phyloP scores from a whole-genome alignment of 202 grass and related monocot genomes.

The Brachypodium distachyon region DNA sequence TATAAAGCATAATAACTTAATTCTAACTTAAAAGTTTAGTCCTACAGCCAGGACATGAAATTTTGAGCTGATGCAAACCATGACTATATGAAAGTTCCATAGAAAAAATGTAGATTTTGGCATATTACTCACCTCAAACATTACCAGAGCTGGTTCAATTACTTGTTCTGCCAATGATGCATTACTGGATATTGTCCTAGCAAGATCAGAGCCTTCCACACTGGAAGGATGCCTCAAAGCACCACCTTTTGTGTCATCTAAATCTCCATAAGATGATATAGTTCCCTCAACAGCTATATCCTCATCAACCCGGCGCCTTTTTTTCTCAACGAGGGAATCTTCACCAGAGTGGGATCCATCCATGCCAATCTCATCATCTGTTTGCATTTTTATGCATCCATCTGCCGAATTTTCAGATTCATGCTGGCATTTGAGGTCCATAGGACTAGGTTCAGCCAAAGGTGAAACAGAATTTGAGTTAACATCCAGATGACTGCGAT shows the following conservation, averaged over 20 bases:
- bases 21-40: background rate
- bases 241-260: slow-evolving; percentile 37
- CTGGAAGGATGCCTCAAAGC: slow-evolving; percentile 41
- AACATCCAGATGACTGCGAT: slow-evolving; percentile 34
- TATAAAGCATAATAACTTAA: background rate
- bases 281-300: slow-evolving; percentile 56
- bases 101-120: background rate
- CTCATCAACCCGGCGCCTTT: slow-evolving; percentile 63
- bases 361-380: slow-evolving; percentile 60
- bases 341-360: slow-evolving; percentile 48
- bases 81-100: background rate
- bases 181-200: slow-evolving; percentile 56
- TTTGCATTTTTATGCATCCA: slow-evolving; percentile 72
- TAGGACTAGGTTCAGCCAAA: slow-evolving; percentile 44
- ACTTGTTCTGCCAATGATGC: slow-evolving; percentile 91
- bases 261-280: slow-evolving; percentile 59
- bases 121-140: slow-evolving; percentile 82
- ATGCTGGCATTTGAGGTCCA: slow-evolving; percentile 64
- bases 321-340: slow-evolving; percentile 59
- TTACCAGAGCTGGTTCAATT: slow-evolving; percentile 95
- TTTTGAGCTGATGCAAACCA: background rate
- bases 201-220: slow-evolving; percentile 39
- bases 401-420: slow-evolving; percentile 58
- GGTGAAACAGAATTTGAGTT: slow-evolving; percentile 32
- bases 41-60: background rate